Percentiles rank a stretch among this genome's conserved stretches.
These are phyloP conservation scores for Backusella sp. DNA, from an alignment of 192 early-diverging fungal genomes.

Conservation along the genomic window DNA sequence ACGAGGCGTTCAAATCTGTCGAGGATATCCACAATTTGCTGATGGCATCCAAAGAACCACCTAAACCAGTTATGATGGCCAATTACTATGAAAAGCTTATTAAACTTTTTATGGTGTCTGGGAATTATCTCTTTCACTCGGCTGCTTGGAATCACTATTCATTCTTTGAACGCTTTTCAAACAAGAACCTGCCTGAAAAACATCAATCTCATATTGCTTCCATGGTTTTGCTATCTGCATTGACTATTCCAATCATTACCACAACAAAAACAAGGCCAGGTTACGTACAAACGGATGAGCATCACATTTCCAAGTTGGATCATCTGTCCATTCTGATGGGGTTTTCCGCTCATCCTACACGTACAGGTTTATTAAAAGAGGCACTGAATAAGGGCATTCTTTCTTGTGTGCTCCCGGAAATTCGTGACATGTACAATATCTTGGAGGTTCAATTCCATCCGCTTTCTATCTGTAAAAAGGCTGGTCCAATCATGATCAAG, in stretches of 20 bases:
- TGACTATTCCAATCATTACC: conserved; percentile 95
- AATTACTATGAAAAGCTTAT: conserved; percentile 99
- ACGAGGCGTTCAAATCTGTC: conserved; percentile 94
- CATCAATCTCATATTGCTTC: conserved; percentile 89
- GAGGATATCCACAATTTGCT: conserved; percentile 97
- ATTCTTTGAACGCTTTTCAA: conserved; percentile 67
- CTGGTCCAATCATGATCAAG: conserved; percentile 82
- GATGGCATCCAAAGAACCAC: conserved; percentile 83
- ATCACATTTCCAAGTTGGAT: conserved; percentile 72
- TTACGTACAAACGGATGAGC: conserved; percentile 70
- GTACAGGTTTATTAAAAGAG: conserved; percentile 87
- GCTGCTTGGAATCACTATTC: conserved; percentile 94
- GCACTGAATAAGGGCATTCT: conserved; percentile 85
- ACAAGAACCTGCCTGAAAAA: conserved; percentile 79
- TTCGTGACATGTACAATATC: conserved; percentile 90
- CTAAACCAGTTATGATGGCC: conserved; percentile 93
- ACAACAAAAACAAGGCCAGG: conserved; percentile 70
- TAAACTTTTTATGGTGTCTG: conserved; percentile 92
- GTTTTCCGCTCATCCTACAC: conserved; percentile 77
- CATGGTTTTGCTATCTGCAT: conserved; percentile 87
- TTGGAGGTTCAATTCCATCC: conserved; percentile 99
- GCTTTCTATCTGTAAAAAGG: conserved; percentile 95
- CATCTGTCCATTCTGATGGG: conserved; percentile 86
- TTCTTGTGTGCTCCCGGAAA: conserved; percentile 79
- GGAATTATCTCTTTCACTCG: conserved; percentile 97